Evolutionary conservation across 2,329 filamentous ascomycete genomes (phyloP).

Genomic region (Hypoxylon sp.): DNA sequence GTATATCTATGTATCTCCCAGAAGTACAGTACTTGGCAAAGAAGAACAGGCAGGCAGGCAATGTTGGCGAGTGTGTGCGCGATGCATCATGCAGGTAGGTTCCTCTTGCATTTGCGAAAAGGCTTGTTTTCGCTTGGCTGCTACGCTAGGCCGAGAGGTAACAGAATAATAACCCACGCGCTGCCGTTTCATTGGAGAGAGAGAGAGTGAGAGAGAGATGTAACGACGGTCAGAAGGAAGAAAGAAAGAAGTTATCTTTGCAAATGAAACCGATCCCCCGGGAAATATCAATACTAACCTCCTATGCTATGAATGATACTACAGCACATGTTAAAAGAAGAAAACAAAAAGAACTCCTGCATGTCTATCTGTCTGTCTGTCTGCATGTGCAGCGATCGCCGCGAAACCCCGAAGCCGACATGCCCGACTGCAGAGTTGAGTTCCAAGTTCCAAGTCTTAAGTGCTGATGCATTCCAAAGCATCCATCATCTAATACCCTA

Average conservation of each 20-base stretch:
- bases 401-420: conserved; percentile 32
- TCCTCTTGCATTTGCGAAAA: conserved; percentile 32
- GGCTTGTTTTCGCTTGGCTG: conserved; percentile 36
- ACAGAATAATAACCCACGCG: too few relatives aligned
- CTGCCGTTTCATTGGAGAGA: too few relatives aligned
- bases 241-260: too few relatives aligned
- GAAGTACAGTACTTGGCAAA: not conserved
- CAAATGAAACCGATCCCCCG: conserved; percentile 24
- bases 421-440: conserved; percentile 3
- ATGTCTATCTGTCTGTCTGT: not conserved
- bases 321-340: conserved; percentile 2
- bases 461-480: too few relatives aligned
- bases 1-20: conserved; percentile 4
- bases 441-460: too few relatives aligned
- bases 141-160: conserved; percentile 14
- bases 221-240: too few relatives aligned
- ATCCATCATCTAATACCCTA: too few relatives aligned
- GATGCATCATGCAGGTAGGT: conserved; percentile 34
- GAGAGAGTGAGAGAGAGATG: too few relatives aligned
- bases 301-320: conserved; percentile 22
- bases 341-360: too few relatives aligned
- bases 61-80: too few relatives aligned
- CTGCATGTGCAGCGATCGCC: conserved; percentile 4
- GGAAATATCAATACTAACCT: too few relatives aligned
- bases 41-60: not conserved